phyloP scores from a whole-genome alignment of 139 green algal genomes.

The Chlorella sp. region DNA sequence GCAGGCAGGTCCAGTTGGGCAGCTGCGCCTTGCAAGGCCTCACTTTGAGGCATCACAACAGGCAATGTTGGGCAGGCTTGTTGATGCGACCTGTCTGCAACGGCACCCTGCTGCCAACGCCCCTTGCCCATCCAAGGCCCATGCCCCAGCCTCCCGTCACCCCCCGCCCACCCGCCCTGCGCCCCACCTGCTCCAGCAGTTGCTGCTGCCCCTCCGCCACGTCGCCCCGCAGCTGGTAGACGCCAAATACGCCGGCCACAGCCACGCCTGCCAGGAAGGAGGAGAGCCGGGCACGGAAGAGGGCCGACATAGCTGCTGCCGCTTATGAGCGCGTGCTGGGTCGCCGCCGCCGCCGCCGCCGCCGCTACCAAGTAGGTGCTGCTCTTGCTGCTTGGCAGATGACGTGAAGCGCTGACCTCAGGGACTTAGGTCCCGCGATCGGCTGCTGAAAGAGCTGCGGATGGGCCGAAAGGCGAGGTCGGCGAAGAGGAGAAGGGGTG shows the following conservation, averaged over 20 bases:
- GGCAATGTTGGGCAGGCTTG: too few relatives aligned
- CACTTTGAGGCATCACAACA: too few relatives aligned
- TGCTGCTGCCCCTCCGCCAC: conserved; percentile 39
- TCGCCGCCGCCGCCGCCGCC: neutral
- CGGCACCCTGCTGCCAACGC: neutral
- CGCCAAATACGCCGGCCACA: conserved; percentile 33
- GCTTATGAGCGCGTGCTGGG: neutral
- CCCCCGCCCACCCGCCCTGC: neutral
- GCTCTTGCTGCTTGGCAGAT: neutral
- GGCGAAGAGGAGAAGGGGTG: neutral
- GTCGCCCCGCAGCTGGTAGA: conserved; percentile 47
- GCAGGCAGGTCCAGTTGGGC: too few relatives aligned
- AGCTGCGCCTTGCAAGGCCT: too few relatives aligned
- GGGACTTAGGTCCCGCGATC: too few relatives aligned
- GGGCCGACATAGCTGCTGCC: conserved; percentile 39
- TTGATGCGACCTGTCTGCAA: neutral
- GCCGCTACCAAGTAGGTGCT: neutral
- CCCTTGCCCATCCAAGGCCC: neutral
- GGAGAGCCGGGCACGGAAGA: conserved; percentile 44
- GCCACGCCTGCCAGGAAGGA: conserved; percentile 47
- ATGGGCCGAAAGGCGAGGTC: neutral
- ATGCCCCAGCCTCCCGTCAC: neutral
- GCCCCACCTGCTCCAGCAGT: conserved; percentile 36
- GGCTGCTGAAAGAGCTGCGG: too few relatives aligned
- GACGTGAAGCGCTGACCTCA: too few relatives aligned